These are phyloP conservation scores for Cyclotella distinguenda DNA, from an alignment of 108 stramenopile genomes.

Conservation along the genomic window DNA sequence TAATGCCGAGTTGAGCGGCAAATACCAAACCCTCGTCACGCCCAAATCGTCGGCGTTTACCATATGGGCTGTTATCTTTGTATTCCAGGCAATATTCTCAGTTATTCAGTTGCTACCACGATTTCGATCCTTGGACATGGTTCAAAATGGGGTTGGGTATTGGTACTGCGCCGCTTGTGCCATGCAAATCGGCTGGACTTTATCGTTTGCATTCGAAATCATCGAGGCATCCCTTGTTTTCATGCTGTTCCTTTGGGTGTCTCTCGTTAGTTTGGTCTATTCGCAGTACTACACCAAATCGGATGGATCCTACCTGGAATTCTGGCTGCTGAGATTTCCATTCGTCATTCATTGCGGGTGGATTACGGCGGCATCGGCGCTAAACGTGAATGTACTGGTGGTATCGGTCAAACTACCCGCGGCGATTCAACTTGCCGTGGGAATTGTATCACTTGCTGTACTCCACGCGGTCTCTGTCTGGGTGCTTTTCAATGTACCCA, in stretches of 20 bases:
- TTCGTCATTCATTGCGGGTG: constrained; percentile 81
- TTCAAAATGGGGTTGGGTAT: constrained; percentile 55
- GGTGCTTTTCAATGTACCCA: constrained; percentile 34
- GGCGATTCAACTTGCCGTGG: constrained; percentile 48
- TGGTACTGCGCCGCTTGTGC: constrained; percentile 57
- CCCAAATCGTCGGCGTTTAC: constrained; percentile 71
- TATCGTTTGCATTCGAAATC: constrained; percentile 64
- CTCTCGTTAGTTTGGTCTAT: constrained; percentile 36
- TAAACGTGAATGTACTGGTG: constrained; percentile 76
- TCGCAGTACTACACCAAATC: constrained; percentile 35
- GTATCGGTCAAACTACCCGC: constrained; percentile 44
- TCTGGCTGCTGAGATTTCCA: constrained; percentile 76
- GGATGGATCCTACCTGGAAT: constrained; percentile 28
- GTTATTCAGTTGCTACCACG: constrained; percentile 56
- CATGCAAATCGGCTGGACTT: constrained; percentile 67
- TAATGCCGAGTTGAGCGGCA: constrained; percentile 60
- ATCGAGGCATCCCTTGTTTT: constrained; percentile 52
- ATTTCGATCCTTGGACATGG: constrained; percentile 39
- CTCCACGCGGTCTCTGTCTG: constrained; percentile 59
- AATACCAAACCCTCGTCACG: constrained; percentile 86
- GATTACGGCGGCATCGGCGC: constrained; percentile 79
- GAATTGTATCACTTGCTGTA: constrained; percentile 51
- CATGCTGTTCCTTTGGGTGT: constrained; percentile 65
- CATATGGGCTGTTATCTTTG: constrained; percentile 85
- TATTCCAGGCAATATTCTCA: constrained; percentile 59